A percentile compares a stretch with the other conserved stretches of the same genome.
Evolutionary conservation across 2,329 filamentous ascomycete species (phyloP).

Genomic region (Penicillium olsonii): DNA sequence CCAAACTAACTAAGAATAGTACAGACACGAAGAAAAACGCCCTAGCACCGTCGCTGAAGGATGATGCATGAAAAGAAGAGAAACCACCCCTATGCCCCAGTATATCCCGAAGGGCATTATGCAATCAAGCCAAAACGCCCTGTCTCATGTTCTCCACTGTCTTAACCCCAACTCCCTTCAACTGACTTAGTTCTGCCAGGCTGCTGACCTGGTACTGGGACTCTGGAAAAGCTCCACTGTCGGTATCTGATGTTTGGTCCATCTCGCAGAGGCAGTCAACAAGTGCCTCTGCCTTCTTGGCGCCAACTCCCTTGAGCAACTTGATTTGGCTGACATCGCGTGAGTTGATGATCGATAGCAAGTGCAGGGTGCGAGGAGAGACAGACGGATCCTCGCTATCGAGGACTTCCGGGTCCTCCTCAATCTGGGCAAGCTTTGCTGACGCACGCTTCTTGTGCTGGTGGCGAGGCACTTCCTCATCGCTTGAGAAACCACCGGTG

Average conservation of each 20-base stretch:
- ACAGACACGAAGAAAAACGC: constrained; percentile 21
- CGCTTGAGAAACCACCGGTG: constrained; percentile 29
- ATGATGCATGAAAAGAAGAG: constrained; percentile 22
- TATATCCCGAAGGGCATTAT: constrained; percentile 13
- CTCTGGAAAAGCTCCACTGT: constrained; percentile 13
- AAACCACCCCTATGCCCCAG: constrained; percentile 8
- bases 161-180: constrained; percentile 48
- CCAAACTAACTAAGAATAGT: not conserved
- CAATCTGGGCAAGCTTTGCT: constrained; percentile 19
- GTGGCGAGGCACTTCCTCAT: constrained; percentile 30
- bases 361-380: constrained; percentile 46
- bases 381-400: constrained; percentile 25
- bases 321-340: constrained; percentile 49
- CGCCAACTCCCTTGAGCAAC: constrained; percentile 48
- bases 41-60: constrained; percentile 32
- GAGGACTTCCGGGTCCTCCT: constrained; percentile 17
- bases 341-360: constrained; percentile 50
- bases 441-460: constrained; percentile 34
- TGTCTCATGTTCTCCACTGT: constrained; percentile 51
- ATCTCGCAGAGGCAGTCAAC: constrained; percentile 49
- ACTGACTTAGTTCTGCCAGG: constrained; percentile 42
- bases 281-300: constrained; percentile 51
- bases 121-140: constrained; percentile 39
- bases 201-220: constrained; percentile 37
- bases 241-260: constrained; percentile 30